phyloP scores from a whole-genome alignment of 2,329 filamentous ascomycete species.

The Neocucurbitaria cava region DNA sequence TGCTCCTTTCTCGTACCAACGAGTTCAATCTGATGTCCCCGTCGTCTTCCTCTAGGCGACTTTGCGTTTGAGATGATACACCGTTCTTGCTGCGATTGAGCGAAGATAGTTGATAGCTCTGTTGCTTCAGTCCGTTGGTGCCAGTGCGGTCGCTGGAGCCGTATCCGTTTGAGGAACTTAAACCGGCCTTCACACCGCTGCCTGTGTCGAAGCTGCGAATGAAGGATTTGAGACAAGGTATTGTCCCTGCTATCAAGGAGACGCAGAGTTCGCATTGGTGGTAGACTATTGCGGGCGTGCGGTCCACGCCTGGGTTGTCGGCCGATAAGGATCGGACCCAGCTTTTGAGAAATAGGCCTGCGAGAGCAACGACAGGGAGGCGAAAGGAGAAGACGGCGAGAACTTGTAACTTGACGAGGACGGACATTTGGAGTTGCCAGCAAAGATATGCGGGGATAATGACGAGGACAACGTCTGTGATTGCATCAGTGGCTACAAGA shows the following conservation, averaged over 20 bases:
- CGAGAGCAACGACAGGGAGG: constrained; percentile 22
- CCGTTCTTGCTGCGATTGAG: not conserved
- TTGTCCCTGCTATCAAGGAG: constrained; percentile 35
- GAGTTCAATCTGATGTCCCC: not conserved
- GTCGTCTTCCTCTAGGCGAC: not conserved
- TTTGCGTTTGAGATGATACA: constrained; percentile 1
- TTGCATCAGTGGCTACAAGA: constrained; percentile 25
- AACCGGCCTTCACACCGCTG: constrained; percentile 26
- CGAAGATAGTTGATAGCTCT: not conserved
- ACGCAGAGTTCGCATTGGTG: constrained; percentile 32
- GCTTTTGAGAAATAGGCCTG: constrained; percentile 16
- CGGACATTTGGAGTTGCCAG: constrained; percentile 35
- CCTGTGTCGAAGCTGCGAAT: constrained; percentile 34
- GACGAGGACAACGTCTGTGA: constrained; percentile 33
- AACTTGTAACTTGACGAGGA: constrained; percentile 35
- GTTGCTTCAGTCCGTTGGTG: not conserved
- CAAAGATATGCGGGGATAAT: constrained; percentile 31
- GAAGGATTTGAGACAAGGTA: constrained; percentile 38
- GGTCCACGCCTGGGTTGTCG: constrained; percentile 23
- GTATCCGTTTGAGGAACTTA: constrained; percentile 15
- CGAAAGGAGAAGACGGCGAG: constrained; percentile 32
- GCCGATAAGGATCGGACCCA: constrained; percentile 17
- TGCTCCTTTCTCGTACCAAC: not conserved
- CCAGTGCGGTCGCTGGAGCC: constrained; percentile 4
- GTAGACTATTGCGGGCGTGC: constrained; percentile 23